Conservation (phyloP, 1,284 basidiomycete genomes). For the Trametes polyzona region DNA sequence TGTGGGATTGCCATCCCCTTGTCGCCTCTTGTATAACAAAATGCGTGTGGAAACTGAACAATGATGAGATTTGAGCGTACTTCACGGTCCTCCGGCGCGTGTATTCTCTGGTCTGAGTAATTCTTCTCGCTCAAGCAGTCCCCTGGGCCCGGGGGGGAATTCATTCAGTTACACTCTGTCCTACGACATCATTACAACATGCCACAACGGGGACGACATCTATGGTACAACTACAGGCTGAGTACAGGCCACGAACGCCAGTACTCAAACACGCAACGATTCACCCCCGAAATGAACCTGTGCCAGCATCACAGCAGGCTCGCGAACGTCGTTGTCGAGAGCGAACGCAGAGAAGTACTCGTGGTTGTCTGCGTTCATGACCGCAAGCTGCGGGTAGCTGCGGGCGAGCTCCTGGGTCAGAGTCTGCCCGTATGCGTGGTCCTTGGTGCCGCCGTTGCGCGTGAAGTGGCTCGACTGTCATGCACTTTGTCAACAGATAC, state of each 20-base stretch:
- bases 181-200: not conserved
- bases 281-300: not conserved
- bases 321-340: not conserved
- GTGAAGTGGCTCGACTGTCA: slow-evolving; percentile 49
- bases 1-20: too few relatives aligned
- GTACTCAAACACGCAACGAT: not conserved
- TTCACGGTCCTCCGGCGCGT: too few relatives aligned
- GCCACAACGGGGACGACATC: not conserved
- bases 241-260: not conserved
- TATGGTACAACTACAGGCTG: too few relatives aligned
- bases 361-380: slow-evolving; percentile 52
- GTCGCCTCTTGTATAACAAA: too few relatives aligned
- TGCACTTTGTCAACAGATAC: not conserved
- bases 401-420: slow-evolving; percentile 43
- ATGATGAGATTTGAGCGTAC: too few relatives aligned
- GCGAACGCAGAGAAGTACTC: slow-evolving; percentile 45
- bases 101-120: too few relatives aligned
- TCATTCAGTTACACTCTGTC: not conserved
- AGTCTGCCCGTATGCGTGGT: slow-evolving; percentile 49
- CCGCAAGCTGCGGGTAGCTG: slow-evolving; percentile 43
- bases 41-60: too few relatives aligned
- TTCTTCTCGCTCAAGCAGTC: too few relatives aligned
- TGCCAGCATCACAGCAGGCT: not conserved
- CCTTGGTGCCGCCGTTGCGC: slow-evolving; percentile 47
- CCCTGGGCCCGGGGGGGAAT: too few relatives aligned